Evolutionary conservation across 2,329 filamentous ascomycete genomes (phyloP).

Genomic region (Phyllosticta citriasiana): DNA sequence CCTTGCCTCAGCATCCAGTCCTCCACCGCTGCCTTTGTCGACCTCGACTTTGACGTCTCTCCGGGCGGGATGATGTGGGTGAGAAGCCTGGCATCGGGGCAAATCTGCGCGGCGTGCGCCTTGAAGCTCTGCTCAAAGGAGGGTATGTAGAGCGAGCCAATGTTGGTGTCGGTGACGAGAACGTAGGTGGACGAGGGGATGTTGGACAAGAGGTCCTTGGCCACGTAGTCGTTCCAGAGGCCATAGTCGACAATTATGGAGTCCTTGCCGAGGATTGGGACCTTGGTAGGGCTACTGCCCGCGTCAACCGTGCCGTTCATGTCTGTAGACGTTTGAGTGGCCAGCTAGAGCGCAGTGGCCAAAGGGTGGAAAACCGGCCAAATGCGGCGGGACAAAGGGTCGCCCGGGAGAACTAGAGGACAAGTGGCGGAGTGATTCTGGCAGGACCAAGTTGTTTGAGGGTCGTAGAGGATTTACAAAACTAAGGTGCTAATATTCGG

Average conservation of each 20-base stretch:
- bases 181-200: conserved; percentile 84
- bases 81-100: conserved; percentile 56
- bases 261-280: conserved; percentile 79
- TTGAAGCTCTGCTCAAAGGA: conserved; percentile 61
- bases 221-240: conserved; percentile 75
- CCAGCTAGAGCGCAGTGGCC: neutral
- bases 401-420: neutral
- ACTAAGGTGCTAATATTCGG: neutral
- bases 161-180: conserved; percentile 92
- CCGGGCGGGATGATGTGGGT: conserved; percentile 87
- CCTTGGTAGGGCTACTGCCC: conserved; percentile 42
- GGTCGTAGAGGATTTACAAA: neutral
- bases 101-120: conserved; percentile 33
- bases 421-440: neutral
- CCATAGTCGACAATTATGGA: conserved; percentile 87
- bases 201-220: conserved; percentile 67
- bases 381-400: neutral
- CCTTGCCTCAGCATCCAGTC: conserved; percentile 90
- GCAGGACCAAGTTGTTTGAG: neutral
- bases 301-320: conserved; percentile 5
- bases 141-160: conserved; percentile 71
- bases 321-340: neutral
- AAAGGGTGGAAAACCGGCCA: neutral
- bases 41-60: conserved; percentile 84
- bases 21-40: conserved; percentile 91